These are phyloP conservation scores for Dillenia turbinata DNA, from an alignment of 164 flowering plant species.

Conservation along the genomic window DNA sequence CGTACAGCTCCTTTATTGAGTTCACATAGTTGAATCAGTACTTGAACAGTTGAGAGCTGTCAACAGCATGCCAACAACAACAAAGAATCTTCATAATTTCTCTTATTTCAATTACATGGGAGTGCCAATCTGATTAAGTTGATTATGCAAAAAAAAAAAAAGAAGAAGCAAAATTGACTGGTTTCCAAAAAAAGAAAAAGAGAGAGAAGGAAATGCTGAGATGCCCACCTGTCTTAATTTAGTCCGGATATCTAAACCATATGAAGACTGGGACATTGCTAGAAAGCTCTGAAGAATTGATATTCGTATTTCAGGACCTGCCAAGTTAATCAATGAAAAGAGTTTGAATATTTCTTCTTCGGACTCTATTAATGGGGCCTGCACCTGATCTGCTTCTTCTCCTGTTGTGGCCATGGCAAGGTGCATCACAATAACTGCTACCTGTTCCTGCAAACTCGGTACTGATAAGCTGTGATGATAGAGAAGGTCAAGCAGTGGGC, in stretches of 20 bases:
- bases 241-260: constrained; percentile 37
- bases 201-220: neutral
- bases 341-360: constrained; percentile 53
- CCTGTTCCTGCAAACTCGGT: constrained; percentile 37
- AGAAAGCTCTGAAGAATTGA: constrained; percentile 45
- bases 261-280: constrained; percentile 50
- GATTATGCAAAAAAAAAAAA: too few species aligned
- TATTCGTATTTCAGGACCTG: constrained; percentile 44
- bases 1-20: constrained; percentile 30
- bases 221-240: constrained; percentile 50
- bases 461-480: constrained; percentile 29
- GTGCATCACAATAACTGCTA: constrained; percentile 51
- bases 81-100: neutral
- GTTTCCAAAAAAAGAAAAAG: neutral
- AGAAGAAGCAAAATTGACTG: neutral
- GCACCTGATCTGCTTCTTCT: constrained; percentile 23
- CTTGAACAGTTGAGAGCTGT: constrained; percentile 49
- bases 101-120: too few species aligned
- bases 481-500: constrained; percentile 47
- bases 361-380: constrained; percentile 43
- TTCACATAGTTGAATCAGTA: constrained; percentile 49
- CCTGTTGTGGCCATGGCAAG: constrained; percentile 44
- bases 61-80: neutral
- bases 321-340: constrained; percentile 40
- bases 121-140: too few species aligned